Evolutionary conservation across 768 basidiomycete genomes (phyloP).

Genomic region (Psilocybe azurescens): DNA sequence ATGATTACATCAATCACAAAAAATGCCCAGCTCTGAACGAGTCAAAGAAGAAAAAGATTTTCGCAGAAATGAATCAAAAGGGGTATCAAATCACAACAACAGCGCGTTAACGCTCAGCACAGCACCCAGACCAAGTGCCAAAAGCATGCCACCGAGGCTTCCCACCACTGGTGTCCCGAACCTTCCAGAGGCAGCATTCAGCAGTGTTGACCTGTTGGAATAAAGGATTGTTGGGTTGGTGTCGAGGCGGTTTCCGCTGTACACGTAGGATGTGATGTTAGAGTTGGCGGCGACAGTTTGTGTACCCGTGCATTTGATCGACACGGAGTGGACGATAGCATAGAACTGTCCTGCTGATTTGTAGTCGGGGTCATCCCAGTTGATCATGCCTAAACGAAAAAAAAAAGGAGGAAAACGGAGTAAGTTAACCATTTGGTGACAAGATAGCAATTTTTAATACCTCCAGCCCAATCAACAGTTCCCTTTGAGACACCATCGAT

Average conservation of each 20-base stretch:
- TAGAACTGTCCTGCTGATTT: constrained; percentile 76
- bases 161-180: constrained; percentile 22
- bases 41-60: neutral
- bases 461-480: constrained; percentile 81
- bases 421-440: no score
- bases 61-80: neutral
- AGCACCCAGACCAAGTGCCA: constrained; percentile 30
- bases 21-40: neutral
- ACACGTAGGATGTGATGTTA: constrained; percentile 68
- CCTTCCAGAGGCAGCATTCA: constrained; percentile 48
- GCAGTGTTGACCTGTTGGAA: constrained; percentile 61
- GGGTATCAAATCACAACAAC: constrained; percentile 18
- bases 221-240: constrained; percentile 59
- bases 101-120: constrained; percentile 31
- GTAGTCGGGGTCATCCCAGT: constrained; percentile 85
- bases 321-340: constrained; percentile 62
- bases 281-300: constrained; percentile 42
- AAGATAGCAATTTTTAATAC: constrained; percentile 24
- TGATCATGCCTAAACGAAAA: constrained; percentile 59
- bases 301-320: constrained; percentile 67
- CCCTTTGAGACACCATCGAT: constrained; percentile 63
- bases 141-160: constrained; percentile 21
- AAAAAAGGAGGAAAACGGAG: neutral
- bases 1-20: neutral
- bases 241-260: constrained; percentile 55